Conservation (phyloP, 345 rosid species). For the Excoecaria agallocha region DNA sequence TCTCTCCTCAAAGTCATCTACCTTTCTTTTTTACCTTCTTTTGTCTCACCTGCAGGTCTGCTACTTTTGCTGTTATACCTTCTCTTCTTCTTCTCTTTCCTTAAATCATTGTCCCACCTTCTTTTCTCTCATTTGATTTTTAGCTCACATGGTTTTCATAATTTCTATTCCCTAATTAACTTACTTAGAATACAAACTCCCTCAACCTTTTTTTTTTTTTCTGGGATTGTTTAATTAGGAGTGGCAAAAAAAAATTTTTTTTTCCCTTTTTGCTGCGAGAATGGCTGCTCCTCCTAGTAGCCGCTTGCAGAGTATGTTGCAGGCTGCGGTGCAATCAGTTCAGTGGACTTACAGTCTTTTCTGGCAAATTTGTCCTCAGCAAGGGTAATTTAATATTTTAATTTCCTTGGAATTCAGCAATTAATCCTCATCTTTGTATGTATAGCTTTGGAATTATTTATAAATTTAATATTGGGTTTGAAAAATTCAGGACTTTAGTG, state of each 20-base stretch:
- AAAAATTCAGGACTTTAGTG: conserved; percentile 50
- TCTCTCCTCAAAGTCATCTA: conserved; percentile 44
- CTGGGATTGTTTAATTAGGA: too few relatives aligned
- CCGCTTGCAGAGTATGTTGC: conserved; percentile 65
- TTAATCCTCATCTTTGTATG: background rate
- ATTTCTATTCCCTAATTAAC: conserved; percentile 6
- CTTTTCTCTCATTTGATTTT: conserved; percentile 22
- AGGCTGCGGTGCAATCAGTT: conserved; percentile 85
- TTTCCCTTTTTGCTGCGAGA: background rate
- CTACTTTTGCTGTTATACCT: conserved; percentile 19
- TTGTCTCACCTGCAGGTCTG: conserved; percentile 30
- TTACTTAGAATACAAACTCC: conserved; percentile 4
- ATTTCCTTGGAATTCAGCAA: background rate
- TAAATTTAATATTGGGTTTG: background rate
- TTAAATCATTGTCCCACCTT: conserved; percentile 15
- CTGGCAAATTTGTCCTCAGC: conserved; percentile 92
- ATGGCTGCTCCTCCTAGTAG: conserved; percentile 56
- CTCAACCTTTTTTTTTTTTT: background rate
- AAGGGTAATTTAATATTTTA: conserved; percentile 49
- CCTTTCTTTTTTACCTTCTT: conserved; percentile 6
- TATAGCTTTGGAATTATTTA: background rate
- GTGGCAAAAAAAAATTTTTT: too few relatives aligned
- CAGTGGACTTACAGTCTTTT: conserved; percentile 93
- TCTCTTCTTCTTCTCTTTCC: conserved; percentile 4
- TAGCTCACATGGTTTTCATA: conserved; percentile 20